Evolutionary conservation across 129 eudicot species (phyloP).

Genomic region (Artemisia argyi): DNA sequence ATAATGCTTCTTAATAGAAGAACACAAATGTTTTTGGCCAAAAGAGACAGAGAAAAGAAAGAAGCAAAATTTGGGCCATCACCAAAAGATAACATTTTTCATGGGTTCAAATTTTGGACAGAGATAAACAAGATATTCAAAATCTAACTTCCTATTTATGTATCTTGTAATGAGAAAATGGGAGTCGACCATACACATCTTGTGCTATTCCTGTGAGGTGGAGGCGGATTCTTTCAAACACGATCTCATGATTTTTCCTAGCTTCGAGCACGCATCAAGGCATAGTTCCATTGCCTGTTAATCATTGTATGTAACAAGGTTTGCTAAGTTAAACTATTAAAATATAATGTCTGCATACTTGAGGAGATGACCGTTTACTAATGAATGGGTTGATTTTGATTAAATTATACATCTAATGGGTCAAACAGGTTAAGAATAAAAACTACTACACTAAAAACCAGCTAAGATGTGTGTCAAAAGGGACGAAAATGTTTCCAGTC

Average conservation of each 20-base stretch:
- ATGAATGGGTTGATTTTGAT: background rate
- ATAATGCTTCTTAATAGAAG: constrained; percentile 7
- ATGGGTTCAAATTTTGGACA: constrained; percentile 27
- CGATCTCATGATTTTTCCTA: constrained; percentile 81
- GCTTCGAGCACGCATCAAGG: constrained; percentile 81
- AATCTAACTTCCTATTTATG: constrained; percentile 25
- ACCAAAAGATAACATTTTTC: constrained; percentile 16
- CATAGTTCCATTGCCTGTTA: constrained; percentile 90
- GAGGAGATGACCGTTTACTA: background rate
- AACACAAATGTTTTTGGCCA: background rate
- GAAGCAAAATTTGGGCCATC: constrained; percentile 28
- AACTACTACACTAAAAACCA: too few relatives aligned
- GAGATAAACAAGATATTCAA: constrained; percentile 20
- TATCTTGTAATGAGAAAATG: constrained; percentile 15
- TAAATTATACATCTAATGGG: background rate
- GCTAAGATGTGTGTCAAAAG: too few relatives aligned
- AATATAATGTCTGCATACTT: background rate
- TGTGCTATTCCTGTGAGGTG: constrained; percentile 46
- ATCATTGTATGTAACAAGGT: background rate
- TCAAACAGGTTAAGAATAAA: background rate
- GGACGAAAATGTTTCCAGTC: background rate
- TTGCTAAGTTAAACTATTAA: background rate
- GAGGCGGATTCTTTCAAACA: constrained; percentile 78
- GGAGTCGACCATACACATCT: constrained; percentile 22
- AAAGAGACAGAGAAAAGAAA: constrained; percentile 10